Evolutionary conservation across 371 early-diverging fungal species (phyloP).

Genomic region (Enterospora canceri): DNA sequence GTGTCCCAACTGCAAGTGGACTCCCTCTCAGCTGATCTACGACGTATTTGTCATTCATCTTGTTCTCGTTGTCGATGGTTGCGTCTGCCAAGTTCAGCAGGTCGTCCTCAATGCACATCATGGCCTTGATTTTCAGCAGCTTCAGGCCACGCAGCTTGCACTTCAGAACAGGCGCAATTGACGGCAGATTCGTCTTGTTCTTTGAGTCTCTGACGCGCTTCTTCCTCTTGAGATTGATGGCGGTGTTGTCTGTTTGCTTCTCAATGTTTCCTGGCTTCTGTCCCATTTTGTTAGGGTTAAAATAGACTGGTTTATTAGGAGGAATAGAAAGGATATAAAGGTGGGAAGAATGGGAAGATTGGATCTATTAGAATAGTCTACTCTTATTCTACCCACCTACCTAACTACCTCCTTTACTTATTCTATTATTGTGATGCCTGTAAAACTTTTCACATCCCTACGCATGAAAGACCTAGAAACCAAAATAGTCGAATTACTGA

Average conservation of each 20-base stretch:
- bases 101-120: constrained; percentile 50
- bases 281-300: constrained; percentile 6
- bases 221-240: constrained; percentile 28
- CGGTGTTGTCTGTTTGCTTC: constrained; percentile 20
- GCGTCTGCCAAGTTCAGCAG: constrained; percentile 43
- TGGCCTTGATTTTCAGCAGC: constrained; percentile 43
- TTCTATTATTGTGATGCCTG: too few species aligned
- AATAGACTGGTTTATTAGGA: too few species aligned
- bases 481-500: background rate
- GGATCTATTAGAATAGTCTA: too few species aligned
- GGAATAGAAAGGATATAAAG: too few species aligned
- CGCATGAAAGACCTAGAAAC: background rate
- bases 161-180: constrained; percentile 30
- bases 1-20: constrained; percentile 90
- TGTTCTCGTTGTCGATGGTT: constrained; percentile 25
- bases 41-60: constrained; percentile 60
- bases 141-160: constrained; percentile 52
- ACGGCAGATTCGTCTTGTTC: constrained; percentile 27
- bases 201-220: constrained; percentile 39
- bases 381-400: too few species aligned
- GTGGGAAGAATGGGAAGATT: constrained; percentile 2
- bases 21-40: constrained; percentile 94
- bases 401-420: too few species aligned
- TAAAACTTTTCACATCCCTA: too few species aligned
- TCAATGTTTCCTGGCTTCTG: background rate